phyloP scores from a whole-genome alignment of 805 yeast genomes.

The Metahyphopichia silvanorum region DNA sequence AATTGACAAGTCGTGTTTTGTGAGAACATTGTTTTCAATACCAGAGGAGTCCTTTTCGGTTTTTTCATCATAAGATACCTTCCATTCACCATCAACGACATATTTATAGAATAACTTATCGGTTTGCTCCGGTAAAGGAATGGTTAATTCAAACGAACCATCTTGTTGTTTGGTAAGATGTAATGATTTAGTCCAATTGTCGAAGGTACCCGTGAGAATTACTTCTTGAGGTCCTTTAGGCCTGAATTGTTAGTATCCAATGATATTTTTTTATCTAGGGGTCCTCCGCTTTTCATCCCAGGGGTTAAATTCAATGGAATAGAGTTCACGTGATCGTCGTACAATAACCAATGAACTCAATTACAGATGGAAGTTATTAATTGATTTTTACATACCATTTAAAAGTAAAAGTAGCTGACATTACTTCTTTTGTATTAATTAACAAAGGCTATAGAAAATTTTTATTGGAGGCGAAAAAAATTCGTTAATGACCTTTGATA shows the following conservation, averaged over 20 bases:
- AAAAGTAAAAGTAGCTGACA: slow-evolving; percentile 35
- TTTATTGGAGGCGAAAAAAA: no score
- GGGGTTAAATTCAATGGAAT: no score
- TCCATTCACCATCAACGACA: slow-evolving; percentile 72
- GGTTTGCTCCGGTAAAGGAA: slow-evolving; percentile 48
- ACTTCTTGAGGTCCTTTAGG: slow-evolving; percentile 50
- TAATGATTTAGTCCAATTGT: slow-evolving; percentile 58
- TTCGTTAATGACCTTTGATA: no score
- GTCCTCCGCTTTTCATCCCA: no score
- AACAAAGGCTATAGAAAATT: no score
- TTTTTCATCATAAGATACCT: slow-evolving; percentile 34
- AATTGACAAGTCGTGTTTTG: slow-evolving; percentile 27
- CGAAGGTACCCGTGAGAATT: slow-evolving; percentile 68
- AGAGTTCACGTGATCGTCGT: no score
- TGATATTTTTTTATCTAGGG: no score
- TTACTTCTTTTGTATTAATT: no score
- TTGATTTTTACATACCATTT: slow-evolving; percentile 32
- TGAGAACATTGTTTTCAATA: slow-evolving; percentile 49
- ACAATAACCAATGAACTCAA: no score
- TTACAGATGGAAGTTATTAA: no score
- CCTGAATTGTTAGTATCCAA: slow-evolving; percentile 36
- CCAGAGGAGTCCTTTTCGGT: slow-evolving; percentile 49
- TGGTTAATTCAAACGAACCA: slow-evolving; percentile 58
- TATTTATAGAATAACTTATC: slow-evolving; percentile 52
- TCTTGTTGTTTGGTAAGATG: slow-evolving; percentile 58